Evolutionary conservation across 1,284 basidiomycete species (phyloP), one percentile per base, ranked within the genome.

Genomic region (Fomitopsis pinicola): DNA sequence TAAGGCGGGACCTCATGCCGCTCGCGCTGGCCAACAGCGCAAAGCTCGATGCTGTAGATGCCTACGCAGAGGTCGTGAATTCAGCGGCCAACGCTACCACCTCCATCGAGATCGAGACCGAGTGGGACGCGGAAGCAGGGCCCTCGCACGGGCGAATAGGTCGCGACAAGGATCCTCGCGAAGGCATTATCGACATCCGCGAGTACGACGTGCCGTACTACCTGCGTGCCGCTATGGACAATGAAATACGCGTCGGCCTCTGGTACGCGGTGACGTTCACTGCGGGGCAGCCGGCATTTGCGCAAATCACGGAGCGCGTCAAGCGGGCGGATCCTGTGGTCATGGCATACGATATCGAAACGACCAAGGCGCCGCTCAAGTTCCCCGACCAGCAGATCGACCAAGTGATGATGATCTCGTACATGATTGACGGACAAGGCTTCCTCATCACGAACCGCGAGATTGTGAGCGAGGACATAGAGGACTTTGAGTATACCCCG

Each of bases 381-480:
- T 99, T 99, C 73, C 97, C 97, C 0, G 97, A 99, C 78, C 92
- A 95, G 67, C 87, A 90, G 12, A 89, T 92, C 22, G 97, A 99
- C 78, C 95, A 97, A 73, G 94, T 99, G 69, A 99, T 99, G 97
- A 99, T 99, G 97, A 99, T 99, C 67, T 99, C 97, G 48, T 97
- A 97, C 77, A 97, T 97, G 94, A 80, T 97, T 40, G 95, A 97
- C 72, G 95, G 94, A 0, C 94, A 98, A 73, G 97, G 97, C 0
- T 99, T 92, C 71, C 85, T 99, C 64, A 98, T 99, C 75, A 98
- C 95, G 22, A 99, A 99, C 71, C 85, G 97, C 54, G 97, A 99
- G 67, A 98, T 99, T 59, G 95, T 99, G 62, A 89, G 91, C 63
- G 95, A 99, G 72, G 95, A 99, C 73, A 98, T 99, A 63, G 95